Percentiles rank a stretch among this genome's conserved stretches.
Conservation (phyloP, 2,329 filamentous ascomycete species). For the Aspergillus niger region DNA sequence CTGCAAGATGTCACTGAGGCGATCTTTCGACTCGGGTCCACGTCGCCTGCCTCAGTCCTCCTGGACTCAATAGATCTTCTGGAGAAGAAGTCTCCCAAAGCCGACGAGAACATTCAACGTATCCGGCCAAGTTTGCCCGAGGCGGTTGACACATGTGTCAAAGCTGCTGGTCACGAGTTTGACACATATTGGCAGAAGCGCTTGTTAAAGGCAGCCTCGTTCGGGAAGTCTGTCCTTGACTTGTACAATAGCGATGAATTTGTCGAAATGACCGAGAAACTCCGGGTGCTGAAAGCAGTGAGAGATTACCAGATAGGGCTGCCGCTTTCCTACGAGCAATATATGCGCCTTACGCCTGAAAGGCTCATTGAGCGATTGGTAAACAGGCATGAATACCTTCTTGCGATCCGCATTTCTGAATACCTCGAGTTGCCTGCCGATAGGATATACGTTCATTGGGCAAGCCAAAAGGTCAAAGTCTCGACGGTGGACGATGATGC, state of each 20-base stretch:
- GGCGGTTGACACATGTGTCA: conserved; percentile 90
- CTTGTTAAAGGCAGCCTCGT: conserved; percentile 92
- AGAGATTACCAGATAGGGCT: conserved; percentile 89
- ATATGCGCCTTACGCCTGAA: conserved; percentile 84
- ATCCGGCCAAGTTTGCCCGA: conserved; percentile 86
- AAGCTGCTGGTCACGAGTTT: conserved; percentile 90
- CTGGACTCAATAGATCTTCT: conserved; percentile 89
- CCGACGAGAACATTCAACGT: conserved; percentile 94
- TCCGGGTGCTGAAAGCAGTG: conserved; percentile 89
- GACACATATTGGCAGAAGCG: conserved; percentile 91
- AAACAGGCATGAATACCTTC: conserved; percentile 84
- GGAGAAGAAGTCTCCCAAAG: conserved; percentile 91
- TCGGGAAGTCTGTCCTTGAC: conserved; percentile 95
- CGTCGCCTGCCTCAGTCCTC: conserved; percentile 86
- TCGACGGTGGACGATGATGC: conserved; percentile 84
- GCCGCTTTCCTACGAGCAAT: conserved; percentile 90
- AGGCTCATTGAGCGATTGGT: conserved; percentile 82
- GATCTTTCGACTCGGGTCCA: conserved; percentile 85
- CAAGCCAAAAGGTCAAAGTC: conserved; percentile 85
- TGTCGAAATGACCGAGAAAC: conserved; percentile 94
- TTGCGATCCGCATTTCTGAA: conserved; percentile 84
- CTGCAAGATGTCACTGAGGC: conserved; percentile 71
- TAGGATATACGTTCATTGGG: conserved; percentile 95
- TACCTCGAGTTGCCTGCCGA: conserved; percentile 85
- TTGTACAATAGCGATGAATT: conserved; percentile 98